Base-by-base conservation (phyloP, 352 stramenopile genomes). In the Phytophthora lateralis region DNA sequence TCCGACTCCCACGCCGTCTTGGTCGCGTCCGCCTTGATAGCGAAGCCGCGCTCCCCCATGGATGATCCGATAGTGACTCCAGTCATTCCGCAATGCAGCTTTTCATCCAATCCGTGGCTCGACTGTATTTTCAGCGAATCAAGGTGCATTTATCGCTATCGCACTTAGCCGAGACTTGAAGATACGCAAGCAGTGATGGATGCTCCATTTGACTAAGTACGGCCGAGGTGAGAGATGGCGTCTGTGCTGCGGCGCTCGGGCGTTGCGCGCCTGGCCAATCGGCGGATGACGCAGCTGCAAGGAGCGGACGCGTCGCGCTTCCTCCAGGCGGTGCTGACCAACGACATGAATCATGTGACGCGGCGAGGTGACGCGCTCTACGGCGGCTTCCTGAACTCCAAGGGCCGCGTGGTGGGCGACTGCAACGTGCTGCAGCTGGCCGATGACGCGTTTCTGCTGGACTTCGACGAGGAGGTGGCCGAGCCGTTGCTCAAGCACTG, bases 1-100 rank as follows among this genome's bases (percentile, higher is more conserved):
- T 97, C 96, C 52, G 97, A 89, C 76, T 97, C 83, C 89, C 87
- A 95, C 55, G 70, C 73, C 34, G 89, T 82, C 86, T 96, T 95
- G 72, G 77, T 90, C 60, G 73, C 69, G 72, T 96, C 85, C 45
- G 85, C 76, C 82, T 97, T 96, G 74, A 96, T 95, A 18, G 65
- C 85, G 54, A 96, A 87, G 17, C 88, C 88, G n/a, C 85, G 85
- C 70, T 96, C 88, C 49, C 75, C 78, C 85, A 95, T 94, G 3
- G 4, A 20, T 8, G 15, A 18, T 41, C 14, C 26, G 4, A 30
- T 37, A 37, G 30, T 37, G 30, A 37, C 30, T 37, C 26, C 26
- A 30, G 26, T 30, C 26, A 30, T 8, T 30, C 7, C 6, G 26
- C 4, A 30, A 30, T 30, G 14, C 1, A 38, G 0, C 32, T 38